Conservation (phyloP, 2,329 filamentous ascomycete species). For the Rutstroemia sp. region DNA sequence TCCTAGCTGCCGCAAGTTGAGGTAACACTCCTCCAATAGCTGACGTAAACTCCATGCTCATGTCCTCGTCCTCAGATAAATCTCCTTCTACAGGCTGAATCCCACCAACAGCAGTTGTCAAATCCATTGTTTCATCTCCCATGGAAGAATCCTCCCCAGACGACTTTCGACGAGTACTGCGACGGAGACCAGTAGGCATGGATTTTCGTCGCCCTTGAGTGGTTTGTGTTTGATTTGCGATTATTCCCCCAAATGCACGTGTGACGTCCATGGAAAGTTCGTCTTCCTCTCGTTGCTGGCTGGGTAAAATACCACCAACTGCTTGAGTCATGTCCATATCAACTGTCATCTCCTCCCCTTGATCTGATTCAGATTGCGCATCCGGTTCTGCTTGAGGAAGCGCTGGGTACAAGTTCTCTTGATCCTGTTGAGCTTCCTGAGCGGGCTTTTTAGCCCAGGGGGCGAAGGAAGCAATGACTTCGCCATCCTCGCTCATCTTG, state of each 20-base stretch:
- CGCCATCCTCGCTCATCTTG: conserved; percentile 48
- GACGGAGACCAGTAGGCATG: conserved; percentile 24
- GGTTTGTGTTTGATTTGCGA: conserved; percentile 33
- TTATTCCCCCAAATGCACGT: conserved; percentile 70
- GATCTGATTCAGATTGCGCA: conserved; percentile 17
- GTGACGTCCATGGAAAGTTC: conserved; percentile 93
- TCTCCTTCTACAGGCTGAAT: conserved; percentile 35
- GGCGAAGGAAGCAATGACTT: conserved; percentile 65
- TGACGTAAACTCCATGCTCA: conserved; percentile 73
- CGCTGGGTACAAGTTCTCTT: conserved; percentile 44
- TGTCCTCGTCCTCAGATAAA: conserved; percentile 50
- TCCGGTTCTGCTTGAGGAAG: conserved; percentile 26
- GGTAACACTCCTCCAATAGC: conserved; percentile 51
- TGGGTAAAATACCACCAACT: conserved; percentile 43
- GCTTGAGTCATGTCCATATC: conserved; percentile 51
- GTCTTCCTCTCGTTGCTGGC: conserved; percentile 30
- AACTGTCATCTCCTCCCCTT: conserved; percentile 41
- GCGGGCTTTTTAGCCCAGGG: conserved; percentile 60
- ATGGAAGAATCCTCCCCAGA: conserved; percentile 24
- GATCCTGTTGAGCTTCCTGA: conserved; percentile 32
- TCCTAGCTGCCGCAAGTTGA: conserved; percentile 30
- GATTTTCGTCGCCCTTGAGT: conserved; percentile 26
- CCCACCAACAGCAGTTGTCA: conserved; percentile 48
- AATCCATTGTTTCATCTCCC: conserved; percentile 42
- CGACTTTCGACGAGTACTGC: conserved; percentile 32